A percentile compares a stretch with the other conserved stretches of the same genome.
These are phyloP conservation scores for Pseudocohnilembus persalinus DNA, from an alignment of 169 alveolate species.

Conservation along the genomic window DNA sequence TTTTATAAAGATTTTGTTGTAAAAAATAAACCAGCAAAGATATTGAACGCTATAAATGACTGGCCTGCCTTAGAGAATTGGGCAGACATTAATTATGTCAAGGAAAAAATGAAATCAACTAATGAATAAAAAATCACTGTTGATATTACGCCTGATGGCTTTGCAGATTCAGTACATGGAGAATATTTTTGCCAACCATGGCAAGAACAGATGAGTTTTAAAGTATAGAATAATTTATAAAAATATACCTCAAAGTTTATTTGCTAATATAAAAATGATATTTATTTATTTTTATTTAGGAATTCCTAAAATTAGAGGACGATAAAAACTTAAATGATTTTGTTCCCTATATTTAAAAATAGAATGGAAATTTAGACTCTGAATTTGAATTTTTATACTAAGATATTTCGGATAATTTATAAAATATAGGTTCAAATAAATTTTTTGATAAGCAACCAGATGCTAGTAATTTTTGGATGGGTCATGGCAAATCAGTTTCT, in stretches of 20 bases:
- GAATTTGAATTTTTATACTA: slow-evolving; percentile 15
- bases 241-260: too few relatives aligned
- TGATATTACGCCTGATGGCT: slow-evolving; percentile 25
- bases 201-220: background rate
- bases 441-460: slow-evolving; percentile 21
- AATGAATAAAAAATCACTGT: slow-evolving; percentile 10
- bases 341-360: slow-evolving; percentile 22
- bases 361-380: slow-evolving; percentile 5
- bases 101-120: background rate
- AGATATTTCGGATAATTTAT: background rate
- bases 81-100: slow-evolving; percentile 12
- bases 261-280: too few relatives aligned
- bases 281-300: too few relatives aligned
- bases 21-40: slow-evolving; percentile 7
- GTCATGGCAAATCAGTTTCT: slow-evolving; percentile 2
- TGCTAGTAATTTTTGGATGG: slow-evolving; percentile 20
- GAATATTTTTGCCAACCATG: slow-evolving; percentile 10
- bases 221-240: too few relatives aligned
- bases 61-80: slow-evolving; percentile 26
- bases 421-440: background rate
- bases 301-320: slow-evolving; percentile 7
- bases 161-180: slow-evolving; percentile 17
- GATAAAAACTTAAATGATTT: background rate
- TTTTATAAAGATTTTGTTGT: slow-evolving; percentile 20
- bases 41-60: slow-evolving; percentile 3